Percentiles rank a stretch among this genome's conserved stretches.
Conservation (phyloP, 176 grass and related monocot genomes). For the Lolium rigidum region DNA sequence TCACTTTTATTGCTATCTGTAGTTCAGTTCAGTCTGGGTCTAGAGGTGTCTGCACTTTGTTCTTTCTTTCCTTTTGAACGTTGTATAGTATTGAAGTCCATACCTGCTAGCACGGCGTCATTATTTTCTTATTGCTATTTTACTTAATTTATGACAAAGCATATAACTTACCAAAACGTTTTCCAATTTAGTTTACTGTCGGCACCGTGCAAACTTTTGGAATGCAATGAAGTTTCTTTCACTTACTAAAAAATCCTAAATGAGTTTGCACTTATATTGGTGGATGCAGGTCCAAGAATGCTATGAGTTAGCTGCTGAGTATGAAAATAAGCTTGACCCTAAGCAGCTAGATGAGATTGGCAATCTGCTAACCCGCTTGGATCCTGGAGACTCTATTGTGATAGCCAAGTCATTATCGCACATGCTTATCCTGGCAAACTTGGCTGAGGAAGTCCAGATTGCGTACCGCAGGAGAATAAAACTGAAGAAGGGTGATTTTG, state of each 20-base stretch:
- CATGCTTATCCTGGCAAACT: conserved; percentile 96
- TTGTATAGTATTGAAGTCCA: background rate
- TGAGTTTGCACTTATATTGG: conserved; percentile 26
- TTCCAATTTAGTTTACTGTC: background rate
- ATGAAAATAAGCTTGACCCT: conserved; percentile 71
- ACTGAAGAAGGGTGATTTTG: conserved; percentile 92
- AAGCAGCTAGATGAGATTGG: conserved; percentile 75
- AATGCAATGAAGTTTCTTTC: conserved; percentile 30
- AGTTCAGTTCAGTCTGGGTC: conserved; percentile 5
- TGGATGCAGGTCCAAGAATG: conserved; percentile 86
- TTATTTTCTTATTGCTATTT: background rate
- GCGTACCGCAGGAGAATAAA: conserved; percentile 81
- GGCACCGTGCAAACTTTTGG: background rate
- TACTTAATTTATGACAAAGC: conserved; percentile 5
- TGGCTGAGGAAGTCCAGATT: conserved; percentile 97
- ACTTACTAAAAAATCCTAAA: background rate
- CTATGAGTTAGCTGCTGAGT: conserved; percentile 90
- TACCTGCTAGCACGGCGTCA: background rate
- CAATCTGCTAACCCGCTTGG: conserved; percentile 70
- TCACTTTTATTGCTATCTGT: background rate
- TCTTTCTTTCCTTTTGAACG: background rate
- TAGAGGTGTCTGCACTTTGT: background rate
- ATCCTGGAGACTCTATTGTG: conserved; percentile 86
- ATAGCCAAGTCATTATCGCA: conserved; percentile 85
- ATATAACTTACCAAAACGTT: background rate